phyloP scores from a whole-genome alignment of 2,329 filamentous ascomycete genomes.

The Akanthomyces uredinophilus region DNA sequence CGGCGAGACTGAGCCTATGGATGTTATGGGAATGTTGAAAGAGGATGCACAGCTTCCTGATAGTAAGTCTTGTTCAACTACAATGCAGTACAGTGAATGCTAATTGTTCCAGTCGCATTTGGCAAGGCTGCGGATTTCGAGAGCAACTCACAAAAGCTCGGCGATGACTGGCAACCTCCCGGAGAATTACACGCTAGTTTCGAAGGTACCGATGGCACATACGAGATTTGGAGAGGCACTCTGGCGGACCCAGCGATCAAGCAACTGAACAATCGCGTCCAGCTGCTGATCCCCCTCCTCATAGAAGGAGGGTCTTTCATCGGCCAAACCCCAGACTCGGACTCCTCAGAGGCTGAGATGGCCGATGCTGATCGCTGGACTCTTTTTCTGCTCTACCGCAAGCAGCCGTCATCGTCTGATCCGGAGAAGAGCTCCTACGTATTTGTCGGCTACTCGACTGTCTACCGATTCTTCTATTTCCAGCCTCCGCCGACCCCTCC shows the following conservation, averaged over 20 bases:
- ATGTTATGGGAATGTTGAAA: slow-evolving; percentile 61
- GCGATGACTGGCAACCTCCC: slow-evolving; percentile 60
- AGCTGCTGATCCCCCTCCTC: slow-evolving; percentile 78
- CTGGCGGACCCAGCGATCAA: slow-evolving; percentile 65
- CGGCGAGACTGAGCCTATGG: slow-evolving; percentile 62
- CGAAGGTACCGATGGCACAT: slow-evolving; percentile 55
- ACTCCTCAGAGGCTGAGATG: slow-evolving; percentile 61
- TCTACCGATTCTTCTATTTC: slow-evolving; percentile 78
- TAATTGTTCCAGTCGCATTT: slow-evolving; percentile 54
- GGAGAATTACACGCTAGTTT: slow-evolving; percentile 66
- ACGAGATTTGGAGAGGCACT: slow-evolving; percentile 79
- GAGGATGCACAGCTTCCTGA: slow-evolving; percentile 63
- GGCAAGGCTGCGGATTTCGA: slow-evolving; percentile 59
- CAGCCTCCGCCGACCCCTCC: slow-evolving; percentile 41
- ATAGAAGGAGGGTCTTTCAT: slow-evolving; percentile 90
- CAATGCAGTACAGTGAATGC: slow-evolving; percentile 1
- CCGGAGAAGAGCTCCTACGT: slow-evolving; percentile 58
- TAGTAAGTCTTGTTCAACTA: slow-evolving; percentile 39
- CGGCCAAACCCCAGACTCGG: slow-evolving; percentile 38
- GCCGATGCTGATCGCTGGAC: slow-evolving; percentile 81
- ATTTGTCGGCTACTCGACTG: slow-evolving; percentile 84
- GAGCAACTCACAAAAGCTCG: slow-evolving; percentile 43
- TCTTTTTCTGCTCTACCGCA: slow-evolving; percentile 79
- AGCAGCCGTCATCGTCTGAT: slow-evolving; percentile 40
- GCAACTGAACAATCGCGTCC: slow-evolving; percentile 71